Evolutionary conservation across 139 green algal genomes (phyloP).

Genomic region (Spirogloea muscicola): DNA sequence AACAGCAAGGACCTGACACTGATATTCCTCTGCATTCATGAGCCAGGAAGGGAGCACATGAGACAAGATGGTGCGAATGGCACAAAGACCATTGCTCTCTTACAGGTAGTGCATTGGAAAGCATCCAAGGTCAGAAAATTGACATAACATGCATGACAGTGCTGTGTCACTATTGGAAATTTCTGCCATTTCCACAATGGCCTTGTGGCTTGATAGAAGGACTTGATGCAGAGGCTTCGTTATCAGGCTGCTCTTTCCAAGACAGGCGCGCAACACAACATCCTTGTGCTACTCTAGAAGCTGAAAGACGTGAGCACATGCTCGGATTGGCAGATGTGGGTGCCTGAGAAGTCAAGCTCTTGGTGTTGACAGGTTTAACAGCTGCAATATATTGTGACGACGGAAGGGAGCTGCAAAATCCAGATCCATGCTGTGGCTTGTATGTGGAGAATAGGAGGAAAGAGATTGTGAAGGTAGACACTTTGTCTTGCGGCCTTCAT

Average conservation of each 20-base stretch:
- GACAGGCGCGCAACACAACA: too few relatives aligned
- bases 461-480: conserved; percentile 9
- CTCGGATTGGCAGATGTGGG: neutral
- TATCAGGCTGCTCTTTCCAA: too few relatives aligned
- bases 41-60: too few relatives aligned
- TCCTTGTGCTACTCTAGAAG: neutral
- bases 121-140: too few relatives aligned
- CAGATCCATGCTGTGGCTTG: conserved; percentile 40
- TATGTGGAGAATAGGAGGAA: conserved; percentile 27
- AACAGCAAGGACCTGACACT: too few relatives aligned
- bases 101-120: too few relatives aligned
- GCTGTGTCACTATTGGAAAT: too few relatives aligned
- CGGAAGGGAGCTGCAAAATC: conserved; percentile 18
- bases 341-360: neutral
- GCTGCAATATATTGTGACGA: conserved; percentile 18
- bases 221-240: too few relatives aligned
- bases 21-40: too few relatives aligned
- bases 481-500: neutral
- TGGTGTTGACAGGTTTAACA: conserved; percentile 8
- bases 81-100: conserved; percentile 46
- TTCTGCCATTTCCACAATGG: too few relatives aligned
- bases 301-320: neutral
- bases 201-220: too few relatives aligned
- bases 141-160: neutral
- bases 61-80: conserved; percentile 42